Evolutionary conservation across 2,329 filamentous ascomycete species (phyloP), one percentile per base, ranked within the genome.

Genomic region (Cryphonectria radicalis): DNA sequence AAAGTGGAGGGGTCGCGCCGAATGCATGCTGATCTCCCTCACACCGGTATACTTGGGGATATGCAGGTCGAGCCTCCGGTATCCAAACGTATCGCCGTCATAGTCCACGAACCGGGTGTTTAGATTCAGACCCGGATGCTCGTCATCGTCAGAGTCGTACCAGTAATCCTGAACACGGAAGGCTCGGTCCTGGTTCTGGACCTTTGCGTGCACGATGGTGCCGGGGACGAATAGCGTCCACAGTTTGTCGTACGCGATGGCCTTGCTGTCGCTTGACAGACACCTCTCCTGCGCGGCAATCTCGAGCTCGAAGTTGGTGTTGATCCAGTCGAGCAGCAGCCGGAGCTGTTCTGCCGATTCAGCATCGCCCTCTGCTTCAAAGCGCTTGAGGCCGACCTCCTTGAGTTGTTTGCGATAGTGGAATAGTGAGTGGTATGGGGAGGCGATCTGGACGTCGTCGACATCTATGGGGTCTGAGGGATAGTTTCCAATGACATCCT

Each of bases 41-140:
- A 72, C 75, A 32, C 71, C 76, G 70, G 73, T 63, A 63, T 81
- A 81, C 43, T 77, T 75, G 13, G 74, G 69, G 32, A 81, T 76
- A 14, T 74, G 64, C 4, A 80, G 50, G 22, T 75, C 71, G 5
- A 68, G 69, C n/a, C 59, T 72, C 5, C 77, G 75, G 3, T 73
- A 74, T 19, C 80, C 79, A 4, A 81, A 74, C 10, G 71, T 74
- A 32, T 81, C 77, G n/a, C 81, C 81, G 66, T 82, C 78, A 35
- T 77, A 81, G 72, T 82, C 80, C 37, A 80, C 74, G 66, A 77
- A 81, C 3, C 72, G 42, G 8, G 76, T 72, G 1, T 72, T 66
- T 32, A 82, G 68, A 22, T 74, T 72, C 6, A 80, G 75, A 2
- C 74, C 71, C 0, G 76, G 75, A 2, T 70, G 60, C 1, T 75